Evolutionary conservation across 176 grass and related monocot genomes (phyloP).

Genomic region (Triticum timopheevii): DNA sequence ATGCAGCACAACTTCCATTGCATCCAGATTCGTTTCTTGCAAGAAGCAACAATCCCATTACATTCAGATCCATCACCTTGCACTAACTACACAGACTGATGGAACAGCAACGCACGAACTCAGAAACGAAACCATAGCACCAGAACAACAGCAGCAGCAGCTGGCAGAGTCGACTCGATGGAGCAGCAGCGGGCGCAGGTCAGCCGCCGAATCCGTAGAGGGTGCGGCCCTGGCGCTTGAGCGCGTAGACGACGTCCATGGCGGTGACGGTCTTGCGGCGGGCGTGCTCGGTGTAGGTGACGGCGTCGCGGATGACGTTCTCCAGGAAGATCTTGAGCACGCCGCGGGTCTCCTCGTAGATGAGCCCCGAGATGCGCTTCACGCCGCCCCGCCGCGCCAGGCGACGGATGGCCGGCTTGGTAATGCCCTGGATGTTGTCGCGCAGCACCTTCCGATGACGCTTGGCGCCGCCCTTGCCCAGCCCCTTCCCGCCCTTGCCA

Average conservation of each 20-base stretch:
- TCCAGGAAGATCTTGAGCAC: constrained; percentile 86
- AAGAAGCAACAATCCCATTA: no score
- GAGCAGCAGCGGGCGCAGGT: no score
- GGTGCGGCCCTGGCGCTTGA: constrained; percentile 72
- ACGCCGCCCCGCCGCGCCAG: constrained; percentile 53
- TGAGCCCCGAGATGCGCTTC: constrained; percentile 67
- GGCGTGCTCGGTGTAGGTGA: constrained; percentile 75
- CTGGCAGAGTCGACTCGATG: no score
- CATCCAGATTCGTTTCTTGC: no score
- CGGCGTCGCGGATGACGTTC: constrained; percentile 78
- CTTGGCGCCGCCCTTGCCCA: constrained; percentile 71
- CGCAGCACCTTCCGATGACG: constrained; percentile 65
- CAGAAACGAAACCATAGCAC: no score
- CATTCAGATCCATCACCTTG: no score
- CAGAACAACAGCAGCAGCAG: no score
- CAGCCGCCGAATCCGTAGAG: constrained; percentile 66
- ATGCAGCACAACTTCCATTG: no score
- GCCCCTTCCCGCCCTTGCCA: constrained; percentile 66
- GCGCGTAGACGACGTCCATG: constrained; percentile 77
- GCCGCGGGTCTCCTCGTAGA: constrained; percentile 71
- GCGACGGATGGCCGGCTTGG: constrained; percentile 59
- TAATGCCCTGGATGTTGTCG: constrained; percentile 79
- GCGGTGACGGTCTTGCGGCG: constrained; percentile 79
- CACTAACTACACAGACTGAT: no score
- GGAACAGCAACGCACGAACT: fast-evolving